phyloP scores from a whole-genome alignment of 2,329 filamentous ascomycete species.

The Exophiala sideris region DNA sequence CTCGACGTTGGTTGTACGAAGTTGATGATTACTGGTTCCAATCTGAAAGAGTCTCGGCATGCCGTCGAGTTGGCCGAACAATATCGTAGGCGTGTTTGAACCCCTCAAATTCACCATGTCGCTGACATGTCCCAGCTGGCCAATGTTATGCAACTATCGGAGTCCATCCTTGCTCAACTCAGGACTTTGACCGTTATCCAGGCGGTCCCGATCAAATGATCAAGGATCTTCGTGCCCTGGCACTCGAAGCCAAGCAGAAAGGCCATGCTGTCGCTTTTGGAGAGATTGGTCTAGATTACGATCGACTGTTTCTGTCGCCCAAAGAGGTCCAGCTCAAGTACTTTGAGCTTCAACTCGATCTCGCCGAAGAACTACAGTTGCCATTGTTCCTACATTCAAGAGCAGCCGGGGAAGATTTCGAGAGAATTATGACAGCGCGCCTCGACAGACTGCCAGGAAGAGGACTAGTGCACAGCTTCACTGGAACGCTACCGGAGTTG shows the following conservation, averaged over 20 bases:
- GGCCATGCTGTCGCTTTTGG: conserved; percentile 76
- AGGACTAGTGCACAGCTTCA: conserved; percentile 93
- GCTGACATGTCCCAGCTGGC: conserved; percentile 54
- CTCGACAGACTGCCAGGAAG: conserved; percentile 67
- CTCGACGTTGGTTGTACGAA: conserved; percentile 76
- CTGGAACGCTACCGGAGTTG: conserved; percentile 83
- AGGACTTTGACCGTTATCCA: conserved; percentile 65
- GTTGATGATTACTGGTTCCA: conserved; percentile 90
- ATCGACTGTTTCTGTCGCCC: conserved; percentile 78
- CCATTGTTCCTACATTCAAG: conserved; percentile 91
- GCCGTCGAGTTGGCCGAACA: conserved; percentile 70
- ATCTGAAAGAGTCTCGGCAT: conserved; percentile 71
- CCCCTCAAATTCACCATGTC: background rate
- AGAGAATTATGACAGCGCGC: conserved; percentile 61
- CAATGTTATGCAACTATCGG: conserved; percentile 87
- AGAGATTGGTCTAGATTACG: conserved; percentile 95
- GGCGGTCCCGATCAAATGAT: conserved; percentile 44
- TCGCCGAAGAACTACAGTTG: conserved; percentile 72
- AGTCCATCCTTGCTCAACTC: conserved; percentile 86
- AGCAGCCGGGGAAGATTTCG: conserved; percentile 82
- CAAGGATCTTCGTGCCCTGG: conserved; percentile 62
- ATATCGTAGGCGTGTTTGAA: conserved; percentile 57
- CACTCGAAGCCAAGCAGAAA: conserved; percentile 55
- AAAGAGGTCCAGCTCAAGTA: conserved; percentile 77
- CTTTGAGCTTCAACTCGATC: conserved; percentile 76